These are phyloP conservation scores for Agaricus sinodeliciosus DNA, from an alignment of 768 basidiomycete genomes.

Conservation along the genomic window DNA sequence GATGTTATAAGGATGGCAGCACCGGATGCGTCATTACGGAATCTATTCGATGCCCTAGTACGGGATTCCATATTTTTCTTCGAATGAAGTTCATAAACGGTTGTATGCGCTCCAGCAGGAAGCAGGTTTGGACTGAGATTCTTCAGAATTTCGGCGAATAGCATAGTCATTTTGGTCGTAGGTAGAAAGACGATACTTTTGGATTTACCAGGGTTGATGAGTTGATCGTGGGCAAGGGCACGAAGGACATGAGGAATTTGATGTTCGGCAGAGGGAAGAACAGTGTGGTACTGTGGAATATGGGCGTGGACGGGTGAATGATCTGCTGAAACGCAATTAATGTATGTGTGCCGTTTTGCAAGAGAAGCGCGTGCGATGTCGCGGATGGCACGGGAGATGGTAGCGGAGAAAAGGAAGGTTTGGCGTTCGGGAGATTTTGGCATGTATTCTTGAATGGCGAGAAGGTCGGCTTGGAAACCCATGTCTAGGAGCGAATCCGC, in stretches of 20 bases:
- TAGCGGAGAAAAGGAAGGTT: conserved; percentile 90
- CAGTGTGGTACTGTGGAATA: conserved; percentile 78
- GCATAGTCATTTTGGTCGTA: conserved; percentile 79
- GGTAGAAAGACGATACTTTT: conserved; percentile 82
- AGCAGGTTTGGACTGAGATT: conserved; percentile 36
- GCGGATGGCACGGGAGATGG: conserved; percentile 65
- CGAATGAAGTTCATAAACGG: conserved; percentile 79
- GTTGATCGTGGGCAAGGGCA: conserved; percentile 84
- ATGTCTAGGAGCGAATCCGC: conserved; percentile 88
- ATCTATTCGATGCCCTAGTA: conserved; percentile 47
- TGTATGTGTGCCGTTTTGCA: conserved; percentile 54
- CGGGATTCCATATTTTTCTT: conserved; percentile 58
- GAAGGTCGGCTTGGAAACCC: conserved; percentile 87
- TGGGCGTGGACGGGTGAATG: conserved; percentile 63
- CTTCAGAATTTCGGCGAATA: conserved; percentile 60
- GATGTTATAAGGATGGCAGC: conserved; percentile 73
- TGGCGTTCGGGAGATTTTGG: conserved; percentile 64
- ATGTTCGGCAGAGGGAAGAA: conserved; percentile 55
- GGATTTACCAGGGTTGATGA: conserved; percentile 54
- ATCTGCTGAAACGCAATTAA: conserved; percentile 64
- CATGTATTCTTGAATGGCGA: conserved; percentile 60
- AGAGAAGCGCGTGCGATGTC: conserved; percentile 61
- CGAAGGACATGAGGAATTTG: conserved; percentile 77
- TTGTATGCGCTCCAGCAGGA: conserved; percentile 45
- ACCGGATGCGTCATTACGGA: conserved; percentile 46